These are phyloP conservation scores for Cladosporium sp. DNA, from an alignment of 2,329 filamentous ascomycete species.

Conservation along the genomic window DNA sequence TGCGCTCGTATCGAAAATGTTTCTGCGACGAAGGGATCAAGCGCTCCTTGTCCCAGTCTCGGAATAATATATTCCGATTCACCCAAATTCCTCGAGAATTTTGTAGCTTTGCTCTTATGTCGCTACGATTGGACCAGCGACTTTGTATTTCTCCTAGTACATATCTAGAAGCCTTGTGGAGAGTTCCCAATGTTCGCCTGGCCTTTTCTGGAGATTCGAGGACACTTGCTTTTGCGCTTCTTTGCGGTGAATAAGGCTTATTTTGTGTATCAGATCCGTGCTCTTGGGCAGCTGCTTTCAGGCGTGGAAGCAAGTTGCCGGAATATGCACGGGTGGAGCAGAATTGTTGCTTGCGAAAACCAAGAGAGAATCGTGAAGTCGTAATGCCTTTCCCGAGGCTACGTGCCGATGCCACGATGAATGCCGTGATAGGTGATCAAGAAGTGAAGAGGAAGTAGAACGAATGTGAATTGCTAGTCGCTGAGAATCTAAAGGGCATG, in stretches of 20 bases:
- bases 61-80: not conserved
- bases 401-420: slow-evolving; percentile 4
- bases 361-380: slow-evolving; percentile 7
- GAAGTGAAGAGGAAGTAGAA: not conserved
- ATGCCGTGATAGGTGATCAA: not conserved
- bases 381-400: slow-evolving; percentile 3
- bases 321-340: slow-evolving; percentile 2
- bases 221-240: not conserved
- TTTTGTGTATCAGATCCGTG: not conserved
- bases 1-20: not conserved
- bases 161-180: slow-evolving; percentile 5
- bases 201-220: not conserved
- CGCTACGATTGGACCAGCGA: slow-evolving; percentile 1
- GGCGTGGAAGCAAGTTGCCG: not conserved
- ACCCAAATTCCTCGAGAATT: not conserved
- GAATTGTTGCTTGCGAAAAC: not conserved
- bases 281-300: not conserved
- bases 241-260: not conserved
- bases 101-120: not conserved
- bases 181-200: not conserved
- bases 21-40: not conserved
- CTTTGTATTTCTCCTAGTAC: slow-evolving; percentile 1
- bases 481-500: not conserved
- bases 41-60: not conserved
- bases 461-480: not conserved